A percentile compares a stretch with the other conserved stretches of the same genome.
These are phyloP conservation scores for Colletotrichum lupini DNA, from an alignment of 2,329 filamentous ascomycete genomes.

Conservation along the genomic window DNA sequence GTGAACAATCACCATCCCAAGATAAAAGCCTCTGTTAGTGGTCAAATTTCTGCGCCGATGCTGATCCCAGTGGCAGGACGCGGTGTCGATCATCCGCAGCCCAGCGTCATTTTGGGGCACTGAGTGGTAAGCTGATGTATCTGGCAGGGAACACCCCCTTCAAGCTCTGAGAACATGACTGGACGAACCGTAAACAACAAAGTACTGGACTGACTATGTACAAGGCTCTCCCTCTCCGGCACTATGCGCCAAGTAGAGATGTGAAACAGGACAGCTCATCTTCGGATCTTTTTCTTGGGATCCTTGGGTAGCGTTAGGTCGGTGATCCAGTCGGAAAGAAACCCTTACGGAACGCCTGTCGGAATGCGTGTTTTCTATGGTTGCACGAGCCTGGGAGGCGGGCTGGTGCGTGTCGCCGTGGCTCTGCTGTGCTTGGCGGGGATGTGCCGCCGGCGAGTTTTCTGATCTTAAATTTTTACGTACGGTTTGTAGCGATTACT, in stretches of 20 bases:
- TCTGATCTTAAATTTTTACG: too few species aligned
- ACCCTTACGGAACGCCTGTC: neutral
- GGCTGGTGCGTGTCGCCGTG: conserved; percentile 23
- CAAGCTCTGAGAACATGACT: neutral
- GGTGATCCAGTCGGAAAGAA: neutral
- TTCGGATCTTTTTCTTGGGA: neutral
- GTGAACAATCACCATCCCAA: neutral
- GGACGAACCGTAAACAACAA: neutral
- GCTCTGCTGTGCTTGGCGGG: conserved; percentile 33
- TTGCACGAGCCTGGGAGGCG: neutral
- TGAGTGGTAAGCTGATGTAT: neutral
- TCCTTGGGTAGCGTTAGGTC: too few species aligned
- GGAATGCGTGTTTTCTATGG: neutral
- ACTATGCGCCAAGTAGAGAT: conserved; percentile 10
- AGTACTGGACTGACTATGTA: neutral
- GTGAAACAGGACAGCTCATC: conserved; percentile 30
- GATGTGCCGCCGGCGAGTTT: conserved; percentile 22
- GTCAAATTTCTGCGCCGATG: neutral
- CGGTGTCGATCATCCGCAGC: conserved; percentile 29
- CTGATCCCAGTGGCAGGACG: neutral
- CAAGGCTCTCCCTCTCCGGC: neutral
- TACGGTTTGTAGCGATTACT: too few species aligned
- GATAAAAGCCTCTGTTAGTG: neutral
- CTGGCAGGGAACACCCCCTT: neutral
- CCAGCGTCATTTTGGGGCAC: conserved; percentile 15